Evolutionary conservation across 768 basidiomycete species (phyloP), one percentile per base, ranked within the genome.

Genomic region (Boletus pseudopeckii): DNA sequence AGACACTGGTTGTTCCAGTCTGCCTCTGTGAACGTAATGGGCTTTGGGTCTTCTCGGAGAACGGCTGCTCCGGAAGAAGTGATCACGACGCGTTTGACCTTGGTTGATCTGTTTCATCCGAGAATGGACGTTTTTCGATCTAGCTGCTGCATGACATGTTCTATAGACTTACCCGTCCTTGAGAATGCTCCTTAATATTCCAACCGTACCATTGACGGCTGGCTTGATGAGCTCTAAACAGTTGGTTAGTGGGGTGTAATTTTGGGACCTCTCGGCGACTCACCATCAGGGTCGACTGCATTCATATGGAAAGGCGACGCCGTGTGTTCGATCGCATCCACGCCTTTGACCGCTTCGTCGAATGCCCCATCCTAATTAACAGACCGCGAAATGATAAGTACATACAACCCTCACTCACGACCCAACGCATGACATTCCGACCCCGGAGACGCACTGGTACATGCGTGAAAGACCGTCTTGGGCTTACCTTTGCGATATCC

Each of bases 281-380:
- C 37, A 65, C 75, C 74, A 32, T 74, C 62, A 4, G 79, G 78
- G 37, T 82, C 75, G n/a, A 74, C 70, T 1, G 72, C 75, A 1
- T 76, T 70, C 24, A 73, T 55, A 50, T 77, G 71, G 61, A 83
- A 77, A 1, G 88, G 87, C 1, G 86, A 88, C 0, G 86, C 86
- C 4, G 77, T 82, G 61, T 90, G 89, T 36, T 74, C 77, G 47
- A 93, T 80, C 0, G 79, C 90, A 54, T 89, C 84, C 8, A 92
- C 82, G 1, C 79, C 88, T 65, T 84, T 80, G 54, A 92, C 86
- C 0, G 84, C 89, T 47, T 89, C 83, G 64, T 92, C 88, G 56
- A 91, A 94, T 1, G 85, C 87, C 7, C 80, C 81, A 3, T 77
- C 78, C 83, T 84, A 33, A 18, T 26, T 17, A 41, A 43, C 17